phyloP scores from a whole-genome alignment of 352 stramenopile genomes.

The Globisporangium polare region DNA sequence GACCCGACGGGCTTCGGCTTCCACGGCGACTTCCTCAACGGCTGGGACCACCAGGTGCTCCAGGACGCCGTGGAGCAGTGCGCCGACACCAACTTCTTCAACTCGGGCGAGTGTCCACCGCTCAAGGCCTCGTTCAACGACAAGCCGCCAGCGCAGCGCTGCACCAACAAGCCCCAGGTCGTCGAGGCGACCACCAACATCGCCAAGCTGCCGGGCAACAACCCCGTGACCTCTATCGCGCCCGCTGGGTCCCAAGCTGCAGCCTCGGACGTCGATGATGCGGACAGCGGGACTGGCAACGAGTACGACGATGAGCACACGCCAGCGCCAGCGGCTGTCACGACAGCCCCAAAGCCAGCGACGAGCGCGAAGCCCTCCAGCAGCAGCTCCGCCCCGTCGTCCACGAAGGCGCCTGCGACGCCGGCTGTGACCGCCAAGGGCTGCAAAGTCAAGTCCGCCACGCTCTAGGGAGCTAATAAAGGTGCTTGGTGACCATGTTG shows the following conservation, averaged over 20 bases:
- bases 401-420: background rate
- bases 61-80: conserved; percentile 41
- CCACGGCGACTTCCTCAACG: conserved; percentile 53
- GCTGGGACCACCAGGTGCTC: conserved; percentile 40
- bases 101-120: conserved; percentile 36
- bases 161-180: conserved; percentile 34
- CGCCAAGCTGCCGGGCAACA: conserved; percentile 30
- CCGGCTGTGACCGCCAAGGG: background rate
- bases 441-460: background rate
- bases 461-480: background rate
- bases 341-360: background rate
- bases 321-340: background rate
- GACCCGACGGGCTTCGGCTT: conserved; percentile 45
- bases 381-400: background rate
- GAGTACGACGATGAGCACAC: background rate
- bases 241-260: background rate
- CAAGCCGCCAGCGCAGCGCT: conserved; percentile 26
- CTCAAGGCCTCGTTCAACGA: conserved; percentile 33
- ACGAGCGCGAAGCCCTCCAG: background rate
- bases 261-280: background rate
- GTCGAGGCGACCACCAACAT: conserved; percentile 27
- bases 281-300: background rate
- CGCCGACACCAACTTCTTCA: conserved; percentile 47
- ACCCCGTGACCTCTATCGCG: conserved; percentile 18
- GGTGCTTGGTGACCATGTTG: no score